phyloP scores from a whole-genome alignment of 257 asterid species.

The Datura wrightii region DNA sequence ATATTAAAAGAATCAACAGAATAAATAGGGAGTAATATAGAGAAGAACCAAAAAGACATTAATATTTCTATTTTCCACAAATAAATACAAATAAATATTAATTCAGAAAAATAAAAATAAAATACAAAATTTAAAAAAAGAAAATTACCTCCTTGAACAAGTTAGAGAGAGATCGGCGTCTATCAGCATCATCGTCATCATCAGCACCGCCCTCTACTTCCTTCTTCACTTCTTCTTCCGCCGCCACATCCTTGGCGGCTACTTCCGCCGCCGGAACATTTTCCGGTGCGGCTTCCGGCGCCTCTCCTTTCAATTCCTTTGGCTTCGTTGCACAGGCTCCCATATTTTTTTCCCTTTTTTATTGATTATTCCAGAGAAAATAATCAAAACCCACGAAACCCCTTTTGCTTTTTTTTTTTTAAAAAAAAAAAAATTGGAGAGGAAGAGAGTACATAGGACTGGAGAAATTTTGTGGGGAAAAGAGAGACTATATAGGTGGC shows the following conservation, averaged over 20 bases:
- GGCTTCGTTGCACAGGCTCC: constrained; percentile 64
- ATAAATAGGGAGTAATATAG: neutral
- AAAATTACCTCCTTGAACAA: constrained; percentile 53
- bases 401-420: neutral
- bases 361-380: neutral
- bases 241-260: neutral
- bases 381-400: neutral
- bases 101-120: neutral
- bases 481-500: constrained; percentile 1
- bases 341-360: constrained; percentile 35
- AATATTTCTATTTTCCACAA: neutral
- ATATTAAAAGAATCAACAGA: neutral
- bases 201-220: constrained; percentile 5
- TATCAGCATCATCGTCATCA: constrained; percentile 38
- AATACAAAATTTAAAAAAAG: no score
- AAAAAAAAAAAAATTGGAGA: neutral
- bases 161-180: constrained; percentile 54
- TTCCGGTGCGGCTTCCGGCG: constrained; percentile 36
- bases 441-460: neutral
- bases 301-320: constrained; percentile 48
- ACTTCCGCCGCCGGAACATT: constrained; percentile 25
- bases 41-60: no score
- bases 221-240: constrained; percentile 34
- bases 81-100: neutral
- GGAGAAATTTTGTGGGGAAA: neutral